phyloP scores from a whole-genome alignment of 2,329 filamentous ascomycete species.

The Fusarium nanum region DNA sequence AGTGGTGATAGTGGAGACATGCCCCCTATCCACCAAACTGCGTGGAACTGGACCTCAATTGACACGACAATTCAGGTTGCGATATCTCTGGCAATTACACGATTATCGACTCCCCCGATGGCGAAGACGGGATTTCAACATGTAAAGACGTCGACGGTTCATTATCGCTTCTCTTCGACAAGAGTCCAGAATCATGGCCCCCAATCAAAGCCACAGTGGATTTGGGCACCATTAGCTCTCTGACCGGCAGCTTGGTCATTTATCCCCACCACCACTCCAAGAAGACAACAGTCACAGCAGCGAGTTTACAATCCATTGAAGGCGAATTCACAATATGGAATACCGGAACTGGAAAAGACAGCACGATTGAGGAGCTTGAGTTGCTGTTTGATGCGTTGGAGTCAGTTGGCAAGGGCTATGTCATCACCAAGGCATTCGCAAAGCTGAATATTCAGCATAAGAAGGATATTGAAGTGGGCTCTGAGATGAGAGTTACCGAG shows the following conservation, averaged over 20 bases:
- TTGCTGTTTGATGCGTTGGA: conserved; percentile 39
- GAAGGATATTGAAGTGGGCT: conserved; percentile 29
- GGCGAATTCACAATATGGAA: conserved; percentile 44
- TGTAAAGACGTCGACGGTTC: conserved; percentile 46
- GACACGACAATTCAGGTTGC: conserved; percentile 35
- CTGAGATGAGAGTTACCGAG: conserved; percentile 43
- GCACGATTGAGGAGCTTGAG: conserved; percentile 33
- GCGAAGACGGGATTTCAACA: conserved; percentile 35
- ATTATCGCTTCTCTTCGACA: conserved; percentile 44
- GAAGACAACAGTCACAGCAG: conserved; percentile 40
- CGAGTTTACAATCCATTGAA: conserved; percentile 38
- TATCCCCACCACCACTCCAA: conserved; percentile 43
- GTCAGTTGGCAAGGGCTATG: conserved; percentile 39
- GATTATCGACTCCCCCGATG: conserved; percentile 42
- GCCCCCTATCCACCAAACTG: neutral
- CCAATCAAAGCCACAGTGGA: conserved; percentile 42
- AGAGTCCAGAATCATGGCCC: conserved; percentile 41
- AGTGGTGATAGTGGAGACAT: neutral
- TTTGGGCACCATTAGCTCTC: conserved; percentile 38
- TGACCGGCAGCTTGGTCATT: conserved; percentile 43
- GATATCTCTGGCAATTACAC: conserved; percentile 46
- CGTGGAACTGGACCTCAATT: neutral
- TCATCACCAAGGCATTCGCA: conserved; percentile 39
- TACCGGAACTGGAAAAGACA: conserved; percentile 29
- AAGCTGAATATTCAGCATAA: conserved; percentile 40